Percentiles rank a stretch among this genome's conserved stretches.
phyloP scores from a whole-genome alignment of 805 yeast species.

The Maudiozyma saulgeensis region DNA sequence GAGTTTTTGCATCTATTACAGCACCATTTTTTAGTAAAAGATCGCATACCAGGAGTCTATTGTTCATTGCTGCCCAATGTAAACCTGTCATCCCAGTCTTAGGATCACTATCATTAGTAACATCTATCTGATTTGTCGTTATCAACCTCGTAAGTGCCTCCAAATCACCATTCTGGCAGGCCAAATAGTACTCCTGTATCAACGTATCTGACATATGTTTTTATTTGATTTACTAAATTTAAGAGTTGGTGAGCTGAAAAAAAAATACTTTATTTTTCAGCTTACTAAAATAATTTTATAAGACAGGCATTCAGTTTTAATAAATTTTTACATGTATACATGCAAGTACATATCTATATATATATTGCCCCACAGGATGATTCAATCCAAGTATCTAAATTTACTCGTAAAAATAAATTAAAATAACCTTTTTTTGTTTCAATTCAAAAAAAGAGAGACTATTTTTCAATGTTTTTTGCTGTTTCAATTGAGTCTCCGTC shows the following conservation, averaged over 20 bases:
- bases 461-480: too few species aligned
- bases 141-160: constrained; percentile 39
- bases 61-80: constrained; percentile 88
- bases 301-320: too few species aligned
- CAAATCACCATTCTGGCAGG: constrained; percentile 56
- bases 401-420: too few species aligned
- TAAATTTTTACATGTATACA: too few species aligned
- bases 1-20: constrained; percentile 35
- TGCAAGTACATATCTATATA: too few species aligned
- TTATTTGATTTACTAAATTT: constrained; percentile 17
- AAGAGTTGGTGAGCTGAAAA: background rate
- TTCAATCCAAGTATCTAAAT: too few species aligned
- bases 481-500: too few species aligned
- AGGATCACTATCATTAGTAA: constrained; percentile 28
- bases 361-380: too few species aligned
- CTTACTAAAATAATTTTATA: too few species aligned
- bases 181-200: constrained; percentile 3
- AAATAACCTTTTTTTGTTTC: too few species aligned
- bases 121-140: constrained; percentile 29
- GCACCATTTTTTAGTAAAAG: constrained; percentile 58
- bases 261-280: background rate
- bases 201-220: background rate
- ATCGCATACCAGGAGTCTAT: constrained; percentile 50
- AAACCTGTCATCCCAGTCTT: constrained; percentile 42
- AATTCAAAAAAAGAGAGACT: too few species aligned